Conservation (phyloP, 2,329 filamentous ascomycete species). For the Alternaria sp. region DNA sequence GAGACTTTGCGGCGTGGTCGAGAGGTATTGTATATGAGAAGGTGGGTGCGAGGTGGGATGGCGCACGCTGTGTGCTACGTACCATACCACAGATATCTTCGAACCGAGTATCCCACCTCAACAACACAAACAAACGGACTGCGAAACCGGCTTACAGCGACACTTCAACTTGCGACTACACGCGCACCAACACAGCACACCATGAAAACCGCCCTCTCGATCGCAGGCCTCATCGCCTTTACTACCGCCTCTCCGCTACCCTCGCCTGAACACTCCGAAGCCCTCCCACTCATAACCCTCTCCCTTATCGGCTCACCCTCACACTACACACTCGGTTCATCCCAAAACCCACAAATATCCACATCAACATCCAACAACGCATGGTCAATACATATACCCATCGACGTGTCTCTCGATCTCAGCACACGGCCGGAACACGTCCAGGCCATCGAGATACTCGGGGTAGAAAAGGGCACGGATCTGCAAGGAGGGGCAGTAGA, state of each 20-base stretch:
- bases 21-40: background rate
- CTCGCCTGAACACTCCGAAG: background rate
- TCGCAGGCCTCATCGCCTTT: background rate
- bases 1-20: background rate
- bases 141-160: background rate
- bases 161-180: background rate
- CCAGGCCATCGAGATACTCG: conserved; percentile 23
- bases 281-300: background rate
- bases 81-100: background rate
- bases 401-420: conserved; percentile 26
- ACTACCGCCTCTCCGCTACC: background rate
- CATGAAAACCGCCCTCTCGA: background rate
- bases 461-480: conserved; percentile 5
- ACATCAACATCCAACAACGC: background rate
- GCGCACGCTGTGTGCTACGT: background rate
- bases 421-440: conserved; percentile 19
- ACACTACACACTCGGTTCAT: background rate
- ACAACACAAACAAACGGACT: background rate
- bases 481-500: background rate
- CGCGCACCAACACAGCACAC: background rate
- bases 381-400: conserved; percentile 18
- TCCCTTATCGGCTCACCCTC: background rate
- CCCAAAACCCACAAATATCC: background rate
- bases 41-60: background rate
- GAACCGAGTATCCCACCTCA: background rate